Conservation (phyloP, 306 rosid species). For the Fragaria ananassa region DNA sequence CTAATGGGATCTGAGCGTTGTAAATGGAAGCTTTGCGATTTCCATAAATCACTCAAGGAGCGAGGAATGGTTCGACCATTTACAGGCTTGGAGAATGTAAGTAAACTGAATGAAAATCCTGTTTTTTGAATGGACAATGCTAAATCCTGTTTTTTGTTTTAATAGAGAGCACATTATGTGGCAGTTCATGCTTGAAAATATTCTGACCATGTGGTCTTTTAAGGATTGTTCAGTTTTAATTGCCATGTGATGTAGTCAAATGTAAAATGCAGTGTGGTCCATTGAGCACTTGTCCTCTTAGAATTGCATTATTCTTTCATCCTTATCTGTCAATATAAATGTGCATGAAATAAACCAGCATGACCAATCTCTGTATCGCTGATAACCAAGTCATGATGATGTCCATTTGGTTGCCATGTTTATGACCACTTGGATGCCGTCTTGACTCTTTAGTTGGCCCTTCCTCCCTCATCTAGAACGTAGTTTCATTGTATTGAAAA, state of each 20-base stretch:
- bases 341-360: background rate
- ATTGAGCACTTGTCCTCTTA: background rate
- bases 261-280: background rate
- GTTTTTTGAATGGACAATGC: background rate
- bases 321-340: background rate
- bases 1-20: conserved; percentile 74
- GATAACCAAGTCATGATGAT: background rate
- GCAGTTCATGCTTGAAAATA: background rate
- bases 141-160: background rate
- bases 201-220: background rate
- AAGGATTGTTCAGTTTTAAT: background rate
- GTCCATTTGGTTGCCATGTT: background rate
- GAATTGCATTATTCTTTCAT: background rate
- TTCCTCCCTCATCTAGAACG: background rate
- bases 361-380: background rate
- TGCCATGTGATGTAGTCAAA: background rate
- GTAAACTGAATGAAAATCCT: conserved; percentile 16
- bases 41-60: conserved; percentile 68
- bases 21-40: conserved; percentile 83
- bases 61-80: conserved; percentile 76
- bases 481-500: background rate
- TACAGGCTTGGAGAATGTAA: conserved; percentile 93
- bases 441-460: background rate
- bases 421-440: background rate
- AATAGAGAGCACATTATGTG: background rate